A percentile compares a stretch with the other conserved stretches of the same genome.
Conservation (phyloP, 495 filamentous ascomycete genomes). For the Neurospora sp. region DNA sequence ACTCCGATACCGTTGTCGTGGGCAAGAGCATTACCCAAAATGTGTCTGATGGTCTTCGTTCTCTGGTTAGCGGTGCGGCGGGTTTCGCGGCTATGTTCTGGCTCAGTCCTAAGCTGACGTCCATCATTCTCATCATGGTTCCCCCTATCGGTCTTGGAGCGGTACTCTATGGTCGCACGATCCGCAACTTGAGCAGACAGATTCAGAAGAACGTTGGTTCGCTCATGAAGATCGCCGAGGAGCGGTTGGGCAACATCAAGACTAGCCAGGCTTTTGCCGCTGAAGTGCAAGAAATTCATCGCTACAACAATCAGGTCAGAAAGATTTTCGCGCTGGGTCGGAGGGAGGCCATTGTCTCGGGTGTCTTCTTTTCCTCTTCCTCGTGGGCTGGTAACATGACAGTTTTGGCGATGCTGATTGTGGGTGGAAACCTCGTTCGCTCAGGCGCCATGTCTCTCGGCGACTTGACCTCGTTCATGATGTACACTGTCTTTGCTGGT, state of each 20-base stretch:
- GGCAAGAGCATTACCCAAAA: slow-evolving; percentile 98
- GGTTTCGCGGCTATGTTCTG: slow-evolving; percentile 88
- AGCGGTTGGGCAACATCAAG: slow-evolving; percentile 87
- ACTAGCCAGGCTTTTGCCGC: slow-evolving; percentile 93
- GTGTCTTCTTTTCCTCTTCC: slow-evolving; percentile 83
- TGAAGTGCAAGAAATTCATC: slow-evolving; percentile 75
- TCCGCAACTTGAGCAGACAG: slow-evolving; percentile 77
- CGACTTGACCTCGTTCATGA: slow-evolving; percentile 92
- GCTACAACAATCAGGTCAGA: slow-evolving; percentile 85
- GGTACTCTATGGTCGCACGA: slow-evolving; percentile 78
- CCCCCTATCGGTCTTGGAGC: slow-evolving; percentile 87
- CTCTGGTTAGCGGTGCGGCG: slow-evolving; percentile 77
- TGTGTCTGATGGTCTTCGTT: slow-evolving; percentile 82
- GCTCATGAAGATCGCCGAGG: slow-evolving; percentile 92
- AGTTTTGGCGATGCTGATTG: slow-evolving; percentile 82
- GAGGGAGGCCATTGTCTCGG: slow-evolving; percentile 75
- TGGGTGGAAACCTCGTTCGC: slow-evolving; percentile 82
- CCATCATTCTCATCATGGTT: slow-evolving; percentile 74
- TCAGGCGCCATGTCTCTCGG: slow-evolving; percentile 78
- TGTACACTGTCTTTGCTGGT: slow-evolving; percentile 94
- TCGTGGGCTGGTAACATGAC: slow-evolving; percentile 93
- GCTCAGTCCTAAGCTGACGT: slow-evolving; percentile 83
- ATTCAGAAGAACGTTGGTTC: slow-evolving; percentile 89
- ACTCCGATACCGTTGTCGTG: slow-evolving; percentile 93
- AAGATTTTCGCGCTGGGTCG: slow-evolving; percentile 86